Conservation (phyloP, 106 monocot species). For the Triglochin maritima region DNA sequence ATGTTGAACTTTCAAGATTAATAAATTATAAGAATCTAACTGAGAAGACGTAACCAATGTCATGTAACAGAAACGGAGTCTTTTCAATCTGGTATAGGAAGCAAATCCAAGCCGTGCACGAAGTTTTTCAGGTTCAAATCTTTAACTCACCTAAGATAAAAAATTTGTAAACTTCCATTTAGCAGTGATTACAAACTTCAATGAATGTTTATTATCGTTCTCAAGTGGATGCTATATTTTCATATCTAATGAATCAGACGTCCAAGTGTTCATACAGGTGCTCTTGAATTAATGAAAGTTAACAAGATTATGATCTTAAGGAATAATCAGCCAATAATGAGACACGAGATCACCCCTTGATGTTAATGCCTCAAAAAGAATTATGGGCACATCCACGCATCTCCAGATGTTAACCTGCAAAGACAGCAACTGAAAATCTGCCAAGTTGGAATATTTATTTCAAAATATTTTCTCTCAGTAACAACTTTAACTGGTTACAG, state of each 20-base stretch:
- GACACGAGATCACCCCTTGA: slow-evolving; percentile 2
- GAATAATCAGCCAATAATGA: slow-evolving; percentile 23
- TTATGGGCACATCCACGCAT: background rate
- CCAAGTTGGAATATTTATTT: background rate
- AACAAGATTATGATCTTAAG: slow-evolving; percentile 44
- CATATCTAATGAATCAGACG: slow-evolving; percentile 33
- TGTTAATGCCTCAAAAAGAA: slow-evolving; percentile 1
- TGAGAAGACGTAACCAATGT: slow-evolving; percentile 63
- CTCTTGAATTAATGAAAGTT: slow-evolving; percentile 42
- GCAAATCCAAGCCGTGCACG: slow-evolving; percentile 99
- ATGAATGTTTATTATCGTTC: background rate
- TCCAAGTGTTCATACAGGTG: slow-evolving; percentile 70
- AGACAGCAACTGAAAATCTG: background rate
- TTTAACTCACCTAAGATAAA: slow-evolving; percentile 51
- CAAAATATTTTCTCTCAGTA: background rate
- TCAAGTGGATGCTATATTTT: slow-evolving; percentile 11
- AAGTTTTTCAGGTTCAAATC: slow-evolving; percentile 99
- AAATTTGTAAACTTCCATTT: slow-evolving; percentile 22
- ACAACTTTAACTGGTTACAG: too few species aligned
- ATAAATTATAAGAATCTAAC: slow-evolving; percentile 33
- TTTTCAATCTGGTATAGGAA: slow-evolving; percentile 83
- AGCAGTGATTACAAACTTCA: slow-evolving; percentile 3
- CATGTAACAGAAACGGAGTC: slow-evolving; percentile 81
- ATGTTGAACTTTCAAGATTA: slow-evolving; percentile 26
- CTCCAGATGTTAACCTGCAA: background rate